A percentile compares a stretch with the other conserved stretches of the same genome.
Evolutionary conservation across 306 rosid species (phyloP).

Genomic region (Herpetospermum pedunculosum): DNA sequence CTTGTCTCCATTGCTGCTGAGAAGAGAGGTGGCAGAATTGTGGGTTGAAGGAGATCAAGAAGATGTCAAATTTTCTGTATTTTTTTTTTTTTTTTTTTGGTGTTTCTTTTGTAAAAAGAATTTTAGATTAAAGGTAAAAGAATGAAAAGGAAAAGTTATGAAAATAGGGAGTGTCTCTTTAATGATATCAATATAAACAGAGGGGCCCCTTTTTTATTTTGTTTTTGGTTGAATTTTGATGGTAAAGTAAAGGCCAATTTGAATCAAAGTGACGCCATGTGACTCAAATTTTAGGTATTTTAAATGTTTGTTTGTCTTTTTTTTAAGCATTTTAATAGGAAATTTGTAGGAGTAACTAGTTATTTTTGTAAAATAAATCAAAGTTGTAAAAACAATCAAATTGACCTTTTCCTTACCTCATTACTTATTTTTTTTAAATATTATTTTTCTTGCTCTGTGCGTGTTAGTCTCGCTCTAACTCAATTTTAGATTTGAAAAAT

Average conservation of each 20-base stretch:
- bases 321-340: neutral
- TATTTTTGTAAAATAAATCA: no score
- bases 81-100: neutral
- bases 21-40: conserved; percentile 14
- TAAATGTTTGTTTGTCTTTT: neutral
- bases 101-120: conserved; percentile 9
- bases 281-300: conserved; percentile 15
- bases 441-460: no score
- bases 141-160: neutral
- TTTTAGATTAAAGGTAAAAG: conserved; percentile 28
- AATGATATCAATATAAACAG: conserved; percentile 10
- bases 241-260: conserved; percentile 27
- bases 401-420: no score
- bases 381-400: no score
- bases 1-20: conserved; percentile 67
- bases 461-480: no score
- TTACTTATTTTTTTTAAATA: no score
- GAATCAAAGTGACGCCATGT: conserved; percentile 46
- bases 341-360: no score
- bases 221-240: conserved; percentile 28
- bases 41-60: neutral
- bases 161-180: neutral
- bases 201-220: conserved; percentile 21
- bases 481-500: no score
- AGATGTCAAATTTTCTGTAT: neutral